phyloP scores from a whole-genome alignment of 106 monocot genomes.

The Dendrobium huoshanense region DNA sequence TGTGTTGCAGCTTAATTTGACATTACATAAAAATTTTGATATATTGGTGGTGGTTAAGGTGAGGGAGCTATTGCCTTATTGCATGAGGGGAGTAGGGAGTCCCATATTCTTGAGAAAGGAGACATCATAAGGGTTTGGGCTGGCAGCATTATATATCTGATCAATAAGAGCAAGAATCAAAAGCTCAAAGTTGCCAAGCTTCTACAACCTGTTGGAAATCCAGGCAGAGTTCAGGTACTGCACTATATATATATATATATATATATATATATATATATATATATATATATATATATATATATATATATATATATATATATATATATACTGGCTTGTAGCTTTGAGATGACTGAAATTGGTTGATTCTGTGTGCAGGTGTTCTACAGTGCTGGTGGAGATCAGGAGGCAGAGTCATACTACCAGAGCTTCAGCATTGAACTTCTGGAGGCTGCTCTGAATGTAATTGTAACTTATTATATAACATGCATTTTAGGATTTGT shows the following conservation, averaged over 20 bases:
- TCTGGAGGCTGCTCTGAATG: conserved; percentile 53
- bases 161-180: conserved; percentile 31
- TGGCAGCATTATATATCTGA: conserved; percentile 25
- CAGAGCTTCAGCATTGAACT: conserved; percentile 47
- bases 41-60: conserved; percentile 3
- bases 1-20: too few species aligned
- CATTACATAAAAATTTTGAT: too few species aligned
- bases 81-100: conserved; percentile 19
- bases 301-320: background rate
- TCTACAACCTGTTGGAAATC: conserved; percentile 25
- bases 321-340: background rate
- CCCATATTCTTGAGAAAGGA: conserved; percentile 26
- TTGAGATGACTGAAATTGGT: background rate
- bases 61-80: conserved; percentile 25
- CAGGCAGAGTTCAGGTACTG: conserved; percentile 29
- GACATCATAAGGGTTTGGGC: conserved; percentile 35
- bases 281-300: background rate
- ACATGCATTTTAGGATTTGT: background rate
- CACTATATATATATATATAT: background rate
- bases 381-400: conserved; percentile 21
- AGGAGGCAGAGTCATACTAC: conserved; percentile 32
- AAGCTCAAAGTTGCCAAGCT: conserved; percentile 35
- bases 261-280: background rate
- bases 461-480: background rate
- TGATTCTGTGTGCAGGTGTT: conserved; percentile 23